A percentile compares a stretch with the other conserved stretches of the same genome.
These are phyloP conservation scores for Coemansia reversa DNA, from an alignment of 192 early-diverging fungal species.

Conservation along the genomic window DNA sequence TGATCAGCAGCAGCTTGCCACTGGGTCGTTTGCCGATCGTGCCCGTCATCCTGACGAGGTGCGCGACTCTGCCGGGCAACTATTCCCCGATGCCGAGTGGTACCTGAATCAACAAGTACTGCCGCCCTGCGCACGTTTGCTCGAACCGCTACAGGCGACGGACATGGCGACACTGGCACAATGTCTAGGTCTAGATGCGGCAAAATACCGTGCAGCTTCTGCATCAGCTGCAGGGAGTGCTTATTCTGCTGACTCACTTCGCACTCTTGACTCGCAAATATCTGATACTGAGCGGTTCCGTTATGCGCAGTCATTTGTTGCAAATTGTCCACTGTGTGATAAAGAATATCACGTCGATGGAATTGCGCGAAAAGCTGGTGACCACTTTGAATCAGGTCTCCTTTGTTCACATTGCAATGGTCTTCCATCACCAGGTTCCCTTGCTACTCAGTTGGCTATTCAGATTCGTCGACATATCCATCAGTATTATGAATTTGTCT, in stretches of 20 bases:
- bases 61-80: slow-evolving; percentile 33
- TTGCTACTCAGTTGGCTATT: slow-evolving; percentile 64
- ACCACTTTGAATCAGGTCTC: slow-evolving; percentile 33
- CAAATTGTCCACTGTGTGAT: slow-evolving; percentile 65
- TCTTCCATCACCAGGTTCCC: slow-evolving; percentile 44
- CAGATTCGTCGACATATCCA: slow-evolving; percentile 68
- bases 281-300: slow-evolving; percentile 67
- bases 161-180: slow-evolving; percentile 75
- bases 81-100: slow-evolving; percentile 80
- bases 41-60: slow-evolving; percentile 89
- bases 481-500: slow-evolving; percentile 70
- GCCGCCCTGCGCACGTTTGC: slow-evolving; percentile 81
- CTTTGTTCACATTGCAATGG: slow-evolving; percentile 60
- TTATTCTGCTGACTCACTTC: slow-evolving; percentile 56
- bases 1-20: not conserved
- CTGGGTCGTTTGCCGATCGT: slow-evolving; percentile 62
- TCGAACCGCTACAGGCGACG: slow-evolving; percentile 83
- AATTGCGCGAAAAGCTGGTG: slow-evolving; percentile 18
- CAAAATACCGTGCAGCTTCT: slow-evolving; percentile 56
- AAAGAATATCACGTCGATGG: slow-evolving; percentile 36
- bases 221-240: slow-evolving; percentile 10
- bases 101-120: slow-evolving; percentile 91
- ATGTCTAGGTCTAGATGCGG: slow-evolving; percentile 77
- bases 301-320: slow-evolving; percentile 55
- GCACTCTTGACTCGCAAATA: slow-evolving; percentile 77